Evolutionary conservation across 345 rosid genomes (phyloP), one percentile per base, ranked within the genome.

Genomic region (Bruguiera parviflora): DNA sequence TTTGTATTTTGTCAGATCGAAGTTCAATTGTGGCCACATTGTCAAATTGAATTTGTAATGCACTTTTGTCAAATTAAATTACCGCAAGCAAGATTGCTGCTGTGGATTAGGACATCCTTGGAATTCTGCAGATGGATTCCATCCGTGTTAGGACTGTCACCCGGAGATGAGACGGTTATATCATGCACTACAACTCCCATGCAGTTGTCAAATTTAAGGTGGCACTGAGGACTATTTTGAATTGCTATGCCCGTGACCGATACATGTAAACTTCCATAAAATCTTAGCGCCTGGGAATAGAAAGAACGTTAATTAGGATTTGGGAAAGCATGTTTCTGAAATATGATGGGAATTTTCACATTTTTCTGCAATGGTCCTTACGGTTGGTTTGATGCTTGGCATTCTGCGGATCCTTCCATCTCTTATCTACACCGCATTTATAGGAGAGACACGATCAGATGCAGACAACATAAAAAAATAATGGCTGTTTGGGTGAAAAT

Each of bases 61-160:
- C 46, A 39, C 46, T 39, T 10, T 39, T 10, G 15, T 39, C 46
- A 10, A 2, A 9, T 10, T 65, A 51, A 68, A 47, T 61, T 95
- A 95, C 99, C 97, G 55, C 99, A 95, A 62, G 94, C 89, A 62
- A 95, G 84, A 78, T 74, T 74, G 68, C 82, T 74, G 69, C 86
- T 80, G 37, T 78, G 96, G 72, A 95, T 90, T 73, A 87, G 79
- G 78, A 86, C 98, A 69, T 95, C 88, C 77, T 75, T 92, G 69
- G 88, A 77, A 84, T 95, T 95, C 80, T 92, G 97, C n/a, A 95
- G 80, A 79, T 88, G 99, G 78, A 95, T 87, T 72, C 99, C 99
- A 72, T 95, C 97, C 5, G 99, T 95, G 72, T 95, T 95, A 64
- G 98, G 99, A 86, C 98, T 95, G 74, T 92, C 88, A 28, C 96